Evolutionary conservation across 2,329 filamentous ascomycete species (phyloP).

Genomic region (Delphinella strobiligena): DNA sequence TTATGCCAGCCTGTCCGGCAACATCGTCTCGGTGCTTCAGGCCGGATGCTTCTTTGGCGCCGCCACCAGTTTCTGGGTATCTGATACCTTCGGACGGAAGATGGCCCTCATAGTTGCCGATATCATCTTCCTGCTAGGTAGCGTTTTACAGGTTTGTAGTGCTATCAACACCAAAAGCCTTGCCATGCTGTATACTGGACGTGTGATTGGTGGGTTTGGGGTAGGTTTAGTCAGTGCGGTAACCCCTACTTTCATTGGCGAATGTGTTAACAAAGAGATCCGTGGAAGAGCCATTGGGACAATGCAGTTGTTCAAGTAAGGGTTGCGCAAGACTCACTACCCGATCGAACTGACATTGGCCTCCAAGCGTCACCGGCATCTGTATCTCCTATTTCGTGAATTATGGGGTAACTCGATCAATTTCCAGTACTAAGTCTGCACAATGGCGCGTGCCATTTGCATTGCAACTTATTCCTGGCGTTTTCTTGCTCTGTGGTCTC

Average conservation of each 20-base stretch:
- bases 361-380: constrained; percentile 31
- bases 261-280: constrained; percentile 30
- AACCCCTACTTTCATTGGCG: constrained; percentile 33
- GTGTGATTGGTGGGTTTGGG: constrained; percentile 32
- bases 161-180: constrained; percentile 23
- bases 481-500: constrained; percentile 37
- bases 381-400: constrained; percentile 42
- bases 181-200: constrained; percentile 28
- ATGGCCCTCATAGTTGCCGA: constrained; percentile 29
- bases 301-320: constrained; percentile 20
- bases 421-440: constrained; percentile 29
- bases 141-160: constrained; percentile 28
- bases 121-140: constrained; percentile 30
- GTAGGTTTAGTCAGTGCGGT: constrained; percentile 31
- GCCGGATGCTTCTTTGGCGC: constrained; percentile 35
- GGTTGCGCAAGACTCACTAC: neutral
- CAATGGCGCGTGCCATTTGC: constrained; percentile 44
- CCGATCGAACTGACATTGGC: too few relatives aligned
- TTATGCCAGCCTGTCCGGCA: constrained; percentile 29
- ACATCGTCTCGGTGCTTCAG: constrained; percentile 33
- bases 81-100: constrained; percentile 30
- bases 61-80: constrained; percentile 28
- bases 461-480: constrained; percentile 40
- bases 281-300: constrained; percentile 18
- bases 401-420: constrained; percentile 36